Evolutionary conservation across 345 rosid species (phyloP).

Genomic region (Zanthoxylum bungeanum): DNA sequence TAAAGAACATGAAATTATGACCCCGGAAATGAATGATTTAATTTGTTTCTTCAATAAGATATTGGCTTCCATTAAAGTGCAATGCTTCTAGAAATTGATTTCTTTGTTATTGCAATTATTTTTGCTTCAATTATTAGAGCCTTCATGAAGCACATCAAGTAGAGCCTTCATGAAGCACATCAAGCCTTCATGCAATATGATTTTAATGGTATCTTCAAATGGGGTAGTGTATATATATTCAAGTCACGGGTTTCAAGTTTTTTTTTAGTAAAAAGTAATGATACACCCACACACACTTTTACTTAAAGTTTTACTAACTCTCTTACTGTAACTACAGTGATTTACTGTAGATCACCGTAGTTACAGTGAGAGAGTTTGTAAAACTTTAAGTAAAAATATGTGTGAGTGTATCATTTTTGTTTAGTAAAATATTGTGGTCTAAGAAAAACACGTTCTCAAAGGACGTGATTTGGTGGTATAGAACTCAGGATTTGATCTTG

Average conservation of each 20-base stretch:
- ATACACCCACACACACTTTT: too few relatives aligned
- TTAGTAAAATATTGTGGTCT: conserved; percentile 5
- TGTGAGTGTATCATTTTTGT: too few relatives aligned
- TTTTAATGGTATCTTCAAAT: neutral
- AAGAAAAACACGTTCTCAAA: too few relatives aligned
- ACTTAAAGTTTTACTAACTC: too few relatives aligned
- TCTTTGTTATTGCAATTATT: neutral
- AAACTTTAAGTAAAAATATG: too few relatives aligned
- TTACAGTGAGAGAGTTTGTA: too few relatives aligned
- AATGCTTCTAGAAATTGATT: neutral
- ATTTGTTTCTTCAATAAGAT: neutral
- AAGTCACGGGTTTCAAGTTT: conserved; percentile 21
- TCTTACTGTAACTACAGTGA: too few relatives aligned
- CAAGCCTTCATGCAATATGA: neutral
- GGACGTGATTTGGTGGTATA: too few relatives aligned
- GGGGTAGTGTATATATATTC: neutral
- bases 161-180: too few relatives aligned
- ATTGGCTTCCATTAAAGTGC: neutral
- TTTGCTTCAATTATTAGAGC: neutral
- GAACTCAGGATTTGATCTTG: too few relatives aligned
- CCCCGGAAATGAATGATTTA: neutral
- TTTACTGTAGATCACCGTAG: too few relatives aligned
- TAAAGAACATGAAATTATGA: neutral
- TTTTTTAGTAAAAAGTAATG: too few relatives aligned
- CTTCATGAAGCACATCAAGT: neutral